Evolutionary conservation across 768 basidiomycete genomes (phyloP).

Genomic region (Hericium rajendrae): DNA sequence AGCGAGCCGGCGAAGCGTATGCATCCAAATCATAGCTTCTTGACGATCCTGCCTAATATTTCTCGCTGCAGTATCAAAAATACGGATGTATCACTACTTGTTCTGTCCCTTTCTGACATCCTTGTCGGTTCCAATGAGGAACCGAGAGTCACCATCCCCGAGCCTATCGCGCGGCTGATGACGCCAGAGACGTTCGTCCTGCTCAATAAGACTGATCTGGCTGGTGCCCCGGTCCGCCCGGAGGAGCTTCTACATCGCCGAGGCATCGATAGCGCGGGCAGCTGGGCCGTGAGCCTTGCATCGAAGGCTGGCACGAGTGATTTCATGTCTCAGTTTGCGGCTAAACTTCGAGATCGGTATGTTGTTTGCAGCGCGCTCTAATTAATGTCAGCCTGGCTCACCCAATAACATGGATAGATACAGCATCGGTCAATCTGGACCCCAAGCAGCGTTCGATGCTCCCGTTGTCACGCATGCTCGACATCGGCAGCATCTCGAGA

Average conservation of each 20-base stretch:
- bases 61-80: constrained; percentile 39
- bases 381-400: constrained; percentile 6
- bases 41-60: neutral
- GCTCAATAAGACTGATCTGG: constrained; percentile 71
- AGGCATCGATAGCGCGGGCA: neutral
- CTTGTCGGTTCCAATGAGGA: constrained; percentile 3
- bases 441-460: constrained; percentile 21
- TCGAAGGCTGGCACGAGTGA: constrained; percentile 45
- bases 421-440: no score
- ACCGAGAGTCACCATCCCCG: constrained; percentile 27
- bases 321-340: constrained; percentile 53
- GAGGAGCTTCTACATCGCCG: neutral
- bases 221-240: constrained; percentile 12
- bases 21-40: constrained; percentile 19
- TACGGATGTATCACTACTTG: constrained; percentile 71
- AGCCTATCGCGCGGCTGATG: constrained; percentile 40
- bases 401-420: constrained; percentile 2
- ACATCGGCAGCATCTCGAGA: constrained; percentile 69
- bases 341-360: constrained; percentile 41
- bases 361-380: neutral
- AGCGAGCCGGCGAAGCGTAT: constrained; percentile 61
- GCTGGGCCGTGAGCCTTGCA: constrained; percentile 56
- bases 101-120: constrained; percentile 58
- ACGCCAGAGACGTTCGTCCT: constrained; percentile 54
- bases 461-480: constrained; percentile 74